These are phyloP conservation scores for Tuber borchii DNA, from an alignment of 495 filamentous ascomycete genomes.

Conservation along the genomic window DNA sequence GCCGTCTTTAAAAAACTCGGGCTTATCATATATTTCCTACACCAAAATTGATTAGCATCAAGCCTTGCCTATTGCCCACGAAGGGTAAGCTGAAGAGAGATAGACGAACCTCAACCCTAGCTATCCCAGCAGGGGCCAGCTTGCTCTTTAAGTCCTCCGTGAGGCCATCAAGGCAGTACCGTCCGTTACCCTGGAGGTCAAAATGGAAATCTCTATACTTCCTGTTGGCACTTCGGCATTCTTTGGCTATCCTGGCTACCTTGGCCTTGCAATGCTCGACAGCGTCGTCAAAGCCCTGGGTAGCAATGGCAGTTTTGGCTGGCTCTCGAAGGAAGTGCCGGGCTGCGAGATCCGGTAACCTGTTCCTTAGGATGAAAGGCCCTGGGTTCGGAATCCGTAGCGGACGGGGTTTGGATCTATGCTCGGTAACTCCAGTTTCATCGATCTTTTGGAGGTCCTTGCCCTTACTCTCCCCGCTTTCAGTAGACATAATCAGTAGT, in stretches of 20 bases:
- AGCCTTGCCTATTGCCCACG: background rate
- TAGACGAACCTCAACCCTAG: constrained; percentile 19
- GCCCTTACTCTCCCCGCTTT: background rate
- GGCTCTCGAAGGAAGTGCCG: constrained; percentile 8
- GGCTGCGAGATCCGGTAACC: constrained; percentile 13
- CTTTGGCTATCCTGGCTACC: constrained; percentile 72
- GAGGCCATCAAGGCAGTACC: constrained; percentile 37
- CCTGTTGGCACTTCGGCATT: constrained; percentile 77
- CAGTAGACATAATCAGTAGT: background rate
- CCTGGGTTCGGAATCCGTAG: constrained; percentile 7
- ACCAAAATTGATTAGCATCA: constrained; percentile 1
- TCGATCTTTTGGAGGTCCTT: background rate
- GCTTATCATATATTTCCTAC: constrained; percentile 75
- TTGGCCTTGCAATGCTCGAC: constrained; percentile 61
- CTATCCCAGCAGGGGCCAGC: constrained; percentile 22
- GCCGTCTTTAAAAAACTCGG: constrained; percentile 77
- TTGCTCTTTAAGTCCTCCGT: background rate
- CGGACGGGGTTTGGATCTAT: too few relatives aligned
- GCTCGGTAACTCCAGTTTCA: constrained; percentile 4
- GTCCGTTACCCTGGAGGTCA: constrained; percentile 67
- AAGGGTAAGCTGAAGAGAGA: constrained; percentile 27
- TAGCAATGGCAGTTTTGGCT: constrained; percentile 43
- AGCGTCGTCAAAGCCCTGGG: constrained; percentile 66
- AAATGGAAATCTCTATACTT: constrained; percentile 88
- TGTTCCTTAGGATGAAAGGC: constrained; percentile 26